Base-by-base conservation (phyloP, 768 basidiomycete species). In the Boletellus ananas region DNA sequence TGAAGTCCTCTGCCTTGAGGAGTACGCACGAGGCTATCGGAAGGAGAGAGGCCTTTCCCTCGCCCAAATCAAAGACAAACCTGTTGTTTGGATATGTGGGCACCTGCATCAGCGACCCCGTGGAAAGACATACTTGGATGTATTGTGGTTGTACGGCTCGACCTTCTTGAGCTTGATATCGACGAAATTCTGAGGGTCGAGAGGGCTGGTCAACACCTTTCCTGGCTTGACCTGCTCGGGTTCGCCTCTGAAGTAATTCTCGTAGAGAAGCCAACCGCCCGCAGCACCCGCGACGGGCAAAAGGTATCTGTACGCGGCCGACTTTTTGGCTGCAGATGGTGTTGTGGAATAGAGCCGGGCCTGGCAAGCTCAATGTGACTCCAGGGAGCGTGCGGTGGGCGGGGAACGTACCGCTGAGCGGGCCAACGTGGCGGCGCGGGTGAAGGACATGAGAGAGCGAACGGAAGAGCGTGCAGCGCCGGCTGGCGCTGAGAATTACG, bases 101-200 rank as follows among this genome's bases (percentile, higher is more conserved):
- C 34, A 34, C 13, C 4, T 20, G 41, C 12, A 31, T 18, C 12
- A 21, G 17, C 17, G 14, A 47, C 6, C 13, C 40, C n/a, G 21
- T 23, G 23, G 14, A 20, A 34, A 20, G 45, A 68, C 77, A 49
- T 56, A 93, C 83, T 79, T 81, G 29, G 90, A 75, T 13, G 92
- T 87, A 72, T 98, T 96, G 79, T 97, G 87, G 79, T 96, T 98
- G 77, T 95, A 96, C 0, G 85, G 85, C 52, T 83, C 72, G 52
- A 91, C 68, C 62, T 83, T 81, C 68, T 87, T 87, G 60, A 98
- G 81, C 65, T 83, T 84, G 70, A 96, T 86, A 65, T 90, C 82
- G 43, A 83, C 69, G 61, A 85, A 91, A 56, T 84, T 81, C 50
- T 88, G 71, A 8, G 88, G 80, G 64, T 89, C 85, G 21, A 93